These are phyloP conservation scores for Dioscorea zingiberensis DNA, from an alignment of 106 monocot species.

Conservation along the genomic window DNA sequence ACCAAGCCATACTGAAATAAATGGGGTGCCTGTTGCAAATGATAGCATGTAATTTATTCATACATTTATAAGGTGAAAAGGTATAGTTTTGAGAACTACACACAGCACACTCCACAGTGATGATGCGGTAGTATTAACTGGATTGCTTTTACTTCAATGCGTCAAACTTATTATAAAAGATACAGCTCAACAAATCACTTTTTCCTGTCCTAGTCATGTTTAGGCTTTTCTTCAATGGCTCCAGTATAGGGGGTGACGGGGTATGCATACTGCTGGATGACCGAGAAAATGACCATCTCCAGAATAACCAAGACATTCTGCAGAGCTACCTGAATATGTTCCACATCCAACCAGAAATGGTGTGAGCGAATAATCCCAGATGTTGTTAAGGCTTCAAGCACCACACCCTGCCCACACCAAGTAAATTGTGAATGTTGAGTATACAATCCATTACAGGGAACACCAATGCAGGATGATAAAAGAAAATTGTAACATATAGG, in stretches of 20 bases:
- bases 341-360: slow-evolving; percentile 96
- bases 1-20: too few relatives aligned
- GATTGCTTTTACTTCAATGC: too few relatives aligned
- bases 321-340: slow-evolving; percentile 87
- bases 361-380: slow-evolving; percentile 70
- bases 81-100: too few relatives aligned
- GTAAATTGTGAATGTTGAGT: background rate
- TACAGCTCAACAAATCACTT: slow-evolving; percentile 38
- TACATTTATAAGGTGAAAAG: too few relatives aligned
- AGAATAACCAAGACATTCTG: slow-evolving; percentile 79
- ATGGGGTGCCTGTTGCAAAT: too few relatives aligned
- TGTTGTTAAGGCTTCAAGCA: slow-evolving; percentile 54
- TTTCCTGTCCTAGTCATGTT: slow-evolving; percentile 53
- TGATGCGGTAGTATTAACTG: too few relatives aligned
- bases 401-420: slow-evolving; percentile 49
- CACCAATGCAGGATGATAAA: too few relatives aligned
- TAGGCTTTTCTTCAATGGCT: slow-evolving; percentile 19
- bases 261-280: slow-evolving; percentile 89
- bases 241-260: slow-evolving; percentile 79
- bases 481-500: too few relatives aligned
- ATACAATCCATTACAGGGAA: background rate
- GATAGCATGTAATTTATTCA: too few relatives aligned
- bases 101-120: too few relatives aligned
- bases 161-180: too few relatives aligned
- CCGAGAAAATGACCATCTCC: slow-evolving; percentile 90